Conservation (phyloP, 2,329 filamentous ascomycete genomes). For the Coniosporium tulheliwenetii region DNA sequence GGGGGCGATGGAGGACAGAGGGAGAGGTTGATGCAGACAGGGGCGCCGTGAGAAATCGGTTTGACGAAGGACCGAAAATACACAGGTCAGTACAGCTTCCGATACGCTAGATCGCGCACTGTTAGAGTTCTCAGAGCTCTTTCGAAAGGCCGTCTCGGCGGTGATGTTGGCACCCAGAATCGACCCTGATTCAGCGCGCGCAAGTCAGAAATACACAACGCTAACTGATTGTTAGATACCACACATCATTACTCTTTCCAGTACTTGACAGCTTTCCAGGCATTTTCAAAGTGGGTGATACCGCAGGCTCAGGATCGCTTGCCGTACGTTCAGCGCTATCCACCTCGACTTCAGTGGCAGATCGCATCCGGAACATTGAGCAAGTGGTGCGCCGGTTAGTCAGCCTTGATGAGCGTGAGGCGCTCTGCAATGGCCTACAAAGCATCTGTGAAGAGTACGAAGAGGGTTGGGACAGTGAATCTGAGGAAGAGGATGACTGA, state of each 20-base stretch:
- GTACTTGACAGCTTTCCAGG: conserved; percentile 70
- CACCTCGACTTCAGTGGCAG: conserved; percentile 58
- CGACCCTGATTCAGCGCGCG: too few species aligned
- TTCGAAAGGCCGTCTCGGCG: too few species aligned
- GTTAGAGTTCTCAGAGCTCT: too few species aligned
- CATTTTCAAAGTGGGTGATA: conserved; percentile 42
- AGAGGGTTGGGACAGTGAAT: conserved; percentile 70
- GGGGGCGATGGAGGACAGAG: conserved; percentile 21
- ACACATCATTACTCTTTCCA: conserved; percentile 49
- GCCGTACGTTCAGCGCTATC: conserved; percentile 42
- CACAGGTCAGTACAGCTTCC: conserved; percentile 14
- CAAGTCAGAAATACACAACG: too few species aligned
- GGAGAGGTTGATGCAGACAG: conserved; percentile 14
- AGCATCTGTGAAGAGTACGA: conserved; percentile 79
- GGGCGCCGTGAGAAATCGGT: conserved; percentile 15
- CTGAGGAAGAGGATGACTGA: conserved; percentile 41
- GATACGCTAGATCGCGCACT: too few species aligned
- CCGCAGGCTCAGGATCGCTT: conserved; percentile 18
- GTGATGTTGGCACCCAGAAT: too few species aligned
- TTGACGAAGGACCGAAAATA: conserved; percentile 16
- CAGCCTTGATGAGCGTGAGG: conserved; percentile 65
- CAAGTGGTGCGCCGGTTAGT: conserved; percentile 47
- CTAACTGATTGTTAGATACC: conserved; percentile 24
- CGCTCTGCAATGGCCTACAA: conserved; percentile 63
- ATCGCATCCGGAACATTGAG: conserved; percentile 51